phyloP scores from a whole-genome alignment of 2,329 filamentous ascomycete genomes.

The Rhynchosporium secalis region DNA sequence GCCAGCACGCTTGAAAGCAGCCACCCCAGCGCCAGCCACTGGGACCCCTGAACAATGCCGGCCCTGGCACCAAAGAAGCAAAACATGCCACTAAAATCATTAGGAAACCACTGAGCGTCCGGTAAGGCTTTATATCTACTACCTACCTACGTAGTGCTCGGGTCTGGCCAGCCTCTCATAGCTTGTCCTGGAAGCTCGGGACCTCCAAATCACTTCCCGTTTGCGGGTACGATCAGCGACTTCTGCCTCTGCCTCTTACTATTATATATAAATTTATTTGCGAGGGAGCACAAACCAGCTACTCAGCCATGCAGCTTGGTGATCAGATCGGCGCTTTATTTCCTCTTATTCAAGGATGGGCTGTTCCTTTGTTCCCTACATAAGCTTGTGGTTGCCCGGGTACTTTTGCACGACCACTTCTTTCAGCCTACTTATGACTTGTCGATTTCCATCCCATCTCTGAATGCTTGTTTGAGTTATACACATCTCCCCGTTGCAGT shows the following conservation, averaged over 20 bases:
- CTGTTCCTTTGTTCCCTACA: slow-evolving; percentile 8
- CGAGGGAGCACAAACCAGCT: not conserved
- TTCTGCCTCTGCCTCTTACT: not conserved
- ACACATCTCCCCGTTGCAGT: slow-evolving; percentile 1
- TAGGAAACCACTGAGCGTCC: slow-evolving; percentile 7
- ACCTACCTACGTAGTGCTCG: not conserved
- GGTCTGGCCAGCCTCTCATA: slow-evolving; percentile 1
- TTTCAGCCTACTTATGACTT: not conserved
- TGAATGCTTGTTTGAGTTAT: not conserved
- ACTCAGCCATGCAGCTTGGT: slow-evolving; percentile 4
- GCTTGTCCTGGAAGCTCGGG: not conserved
- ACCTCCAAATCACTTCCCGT: slow-evolving; percentile 11
- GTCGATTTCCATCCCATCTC: not conserved
- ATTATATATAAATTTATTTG: not conserved
- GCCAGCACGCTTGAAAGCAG: slow-evolving; percentile 11
- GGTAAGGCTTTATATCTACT: not conserved
- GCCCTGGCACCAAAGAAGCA: slow-evolving; percentile 17
- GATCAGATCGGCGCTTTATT: slow-evolving; percentile 1
- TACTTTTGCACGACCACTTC: not conserved
- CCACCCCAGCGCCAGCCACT: slow-evolving; percentile 17
- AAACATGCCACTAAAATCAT: slow-evolving; percentile 3
- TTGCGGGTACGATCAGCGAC: slow-evolving; percentile 13
- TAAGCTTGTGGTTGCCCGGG: slow-evolving; percentile 14
- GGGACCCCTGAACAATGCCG: slow-evolving; percentile 6
- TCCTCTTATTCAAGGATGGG: not conserved